Conservation (phyloP, 306 rosid genomes). For the Trifolium repens region DNA sequence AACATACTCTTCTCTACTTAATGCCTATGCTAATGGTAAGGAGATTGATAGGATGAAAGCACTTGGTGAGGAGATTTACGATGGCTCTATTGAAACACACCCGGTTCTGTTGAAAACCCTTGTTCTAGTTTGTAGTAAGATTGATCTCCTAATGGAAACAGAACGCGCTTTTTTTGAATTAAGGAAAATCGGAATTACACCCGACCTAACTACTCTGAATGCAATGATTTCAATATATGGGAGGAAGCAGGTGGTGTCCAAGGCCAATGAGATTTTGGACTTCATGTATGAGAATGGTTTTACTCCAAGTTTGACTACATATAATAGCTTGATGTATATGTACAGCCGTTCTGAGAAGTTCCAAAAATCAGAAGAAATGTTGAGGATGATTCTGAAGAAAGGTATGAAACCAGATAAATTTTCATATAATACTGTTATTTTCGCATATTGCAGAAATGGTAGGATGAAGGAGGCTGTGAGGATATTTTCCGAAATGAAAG, state of each 20-base stretch:
- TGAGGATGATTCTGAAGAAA: slow-evolving; percentile 66
- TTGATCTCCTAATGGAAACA: slow-evolving; percentile 76
- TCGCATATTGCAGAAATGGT: slow-evolving; percentile 79
- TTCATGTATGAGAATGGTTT: slow-evolving; percentile 74
- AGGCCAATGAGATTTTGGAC: slow-evolving; percentile 73
- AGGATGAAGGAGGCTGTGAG: slow-evolving; percentile 84
- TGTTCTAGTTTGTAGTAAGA: slow-evolving; percentile 81
- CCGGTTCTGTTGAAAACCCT: slow-evolving; percentile 88
- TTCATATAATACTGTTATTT: slow-evolving; percentile 84
- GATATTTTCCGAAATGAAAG: slow-evolving; percentile 78
- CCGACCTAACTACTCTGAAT: slow-evolving; percentile 78
- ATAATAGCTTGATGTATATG: slow-evolving; percentile 90
- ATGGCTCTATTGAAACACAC: slow-evolving; percentile 64
- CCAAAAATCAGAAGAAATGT: slow-evolving; percentile 69
- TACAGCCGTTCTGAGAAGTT: slow-evolving; percentile 79
- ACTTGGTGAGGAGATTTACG: slow-evolving; percentile 78
- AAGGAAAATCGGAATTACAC: slow-evolving; percentile 63
- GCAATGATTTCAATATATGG: slow-evolving; percentile 94
- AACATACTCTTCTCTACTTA: slow-evolving; percentile 84
- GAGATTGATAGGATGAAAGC: slow-evolving; percentile 66
- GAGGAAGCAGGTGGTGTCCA: slow-evolving; percentile 76
- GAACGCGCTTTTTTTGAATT: slow-evolving; percentile 80
- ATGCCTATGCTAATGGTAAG: slow-evolving; percentile 92
- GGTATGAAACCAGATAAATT: slow-evolving; percentile 82
- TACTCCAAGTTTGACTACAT: slow-evolving; percentile 88